Evolutionary conservation across 108 stramenopile genomes (phyloP).

Genomic region (Cyclotella atomus): DNA sequence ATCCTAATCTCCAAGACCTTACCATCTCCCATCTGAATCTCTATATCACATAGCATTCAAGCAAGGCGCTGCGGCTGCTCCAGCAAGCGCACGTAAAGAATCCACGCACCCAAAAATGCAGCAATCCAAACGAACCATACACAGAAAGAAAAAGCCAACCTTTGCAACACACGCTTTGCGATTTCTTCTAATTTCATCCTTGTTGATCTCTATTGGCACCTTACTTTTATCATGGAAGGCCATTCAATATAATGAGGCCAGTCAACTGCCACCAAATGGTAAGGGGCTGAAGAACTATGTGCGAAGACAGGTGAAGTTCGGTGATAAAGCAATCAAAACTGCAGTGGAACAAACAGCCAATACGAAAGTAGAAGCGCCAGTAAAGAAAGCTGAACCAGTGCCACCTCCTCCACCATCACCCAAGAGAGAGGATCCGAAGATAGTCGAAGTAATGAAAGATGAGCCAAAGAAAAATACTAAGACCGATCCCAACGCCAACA

Average conservation of each 20-base stretch:
- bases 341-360: not conserved
- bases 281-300: not conserved
- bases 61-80: too few species aligned
- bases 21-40: too few species aligned
- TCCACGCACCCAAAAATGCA: not conserved
- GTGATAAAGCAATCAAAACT: not conserved
- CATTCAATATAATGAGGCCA: slow-evolving; percentile 5
- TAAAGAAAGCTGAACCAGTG: not conserved
- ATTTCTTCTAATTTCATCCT: slow-evolving; percentile 3
- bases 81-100: too few species aligned
- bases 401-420: not conserved
- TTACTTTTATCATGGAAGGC: slow-evolving; percentile 18
- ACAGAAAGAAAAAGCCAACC: not conserved
- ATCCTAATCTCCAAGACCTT: too few species aligned
- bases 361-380: not conserved
- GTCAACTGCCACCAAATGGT: not conserved
- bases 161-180: not conserved
- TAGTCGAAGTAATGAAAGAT: not conserved
- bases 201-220: slow-evolving; percentile 15
- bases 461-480: not conserved
- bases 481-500: slow-evolving; percentile 9
- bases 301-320: not conserved
- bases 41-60: too few species aligned
- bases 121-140: not conserved
- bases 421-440: not conserved